Evolutionary conservation across 192 early-diverging fungal species (phyloP).

Genomic region (Umbelopsis sp.): DNA sequence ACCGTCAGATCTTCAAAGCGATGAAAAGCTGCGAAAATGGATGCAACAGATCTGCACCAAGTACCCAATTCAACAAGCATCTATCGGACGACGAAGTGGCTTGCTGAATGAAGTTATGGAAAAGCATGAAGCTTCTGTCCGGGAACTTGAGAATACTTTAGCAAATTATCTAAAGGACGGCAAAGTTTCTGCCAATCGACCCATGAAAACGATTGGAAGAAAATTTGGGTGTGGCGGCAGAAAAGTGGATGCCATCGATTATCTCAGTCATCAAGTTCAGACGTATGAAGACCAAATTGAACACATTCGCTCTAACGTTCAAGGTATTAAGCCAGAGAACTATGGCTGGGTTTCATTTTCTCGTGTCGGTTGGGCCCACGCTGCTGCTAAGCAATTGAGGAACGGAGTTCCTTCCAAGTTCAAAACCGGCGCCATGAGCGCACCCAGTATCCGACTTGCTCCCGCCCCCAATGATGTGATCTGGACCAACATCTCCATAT

Average conservation of each 20-base stretch:
- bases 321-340: conserved; percentile 57
- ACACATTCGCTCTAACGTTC: conserved; percentile 43
- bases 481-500: conserved; percentile 69
- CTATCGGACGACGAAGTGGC: conserved; percentile 67
- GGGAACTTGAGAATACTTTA: conserved; percentile 64
- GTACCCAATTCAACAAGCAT: conserved; percentile 53
- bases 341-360: conserved; percentile 73
- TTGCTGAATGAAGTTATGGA: conserved; percentile 66
- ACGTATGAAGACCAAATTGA: conserved; percentile 56
- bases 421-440: neutral
- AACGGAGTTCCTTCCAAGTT: neutral
- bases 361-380: conserved; percentile 51
- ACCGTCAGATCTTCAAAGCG: conserved; percentile 57
- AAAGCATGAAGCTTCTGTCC: conserved; percentile 63
- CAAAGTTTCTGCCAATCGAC: conserved; percentile 38
- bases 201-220: conserved; percentile 32
- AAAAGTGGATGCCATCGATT: conserved; percentile 71
- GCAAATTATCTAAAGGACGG: conserved; percentile 50
- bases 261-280: conserved; percentile 67
- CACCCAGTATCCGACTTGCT: conserved; percentile 49
- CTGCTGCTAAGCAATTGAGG: conserved; percentile 44
- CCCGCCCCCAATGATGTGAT: conserved; percentile 79
- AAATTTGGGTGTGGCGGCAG: conserved; percentile 39
- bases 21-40: conserved; percentile 53
- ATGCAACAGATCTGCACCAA: conserved; percentile 43